A percentile compares a stretch with the other conserved stretches of the same genome.
These are phyloP conservation scores for Staphylotrichum longicolle DNA, from an alignment of 495 filamentous ascomycete species.

Conservation along the genomic window DNA sequence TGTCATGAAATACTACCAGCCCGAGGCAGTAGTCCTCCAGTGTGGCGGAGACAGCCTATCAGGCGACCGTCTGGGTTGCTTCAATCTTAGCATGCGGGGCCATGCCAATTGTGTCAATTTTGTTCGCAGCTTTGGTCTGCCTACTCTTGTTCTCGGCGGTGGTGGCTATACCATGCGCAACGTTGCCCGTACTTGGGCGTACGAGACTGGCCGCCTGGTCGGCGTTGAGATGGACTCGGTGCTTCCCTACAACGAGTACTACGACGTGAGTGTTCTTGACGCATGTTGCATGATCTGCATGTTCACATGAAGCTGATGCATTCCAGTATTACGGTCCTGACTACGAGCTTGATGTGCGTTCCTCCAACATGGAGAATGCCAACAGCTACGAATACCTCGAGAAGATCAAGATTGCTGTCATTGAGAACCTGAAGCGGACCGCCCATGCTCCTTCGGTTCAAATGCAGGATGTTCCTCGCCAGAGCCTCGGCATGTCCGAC, in stretches of 20 bases:
- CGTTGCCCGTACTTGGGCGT: slow-evolving; percentile 95
- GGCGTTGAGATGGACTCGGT: slow-evolving; percentile 73
- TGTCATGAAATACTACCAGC: slow-evolving; percentile 95
- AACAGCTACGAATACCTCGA: slow-evolving; percentile 93
- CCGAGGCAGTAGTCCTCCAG: slow-evolving; percentile 92
- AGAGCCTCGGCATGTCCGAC: slow-evolving; percentile 66
- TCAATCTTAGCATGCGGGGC: slow-evolving; percentile 96
- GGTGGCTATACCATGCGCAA: slow-evolving; percentile 99
- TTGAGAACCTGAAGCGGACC: slow-evolving; percentile 89
- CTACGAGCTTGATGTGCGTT: slow-evolving; percentile 89
- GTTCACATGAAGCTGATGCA: slow-evolving; percentile 28
- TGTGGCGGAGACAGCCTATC: slow-evolving; percentile 95
- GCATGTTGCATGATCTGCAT: slow-evolving; percentile 31
- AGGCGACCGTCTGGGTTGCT: slow-evolving; percentile 92
- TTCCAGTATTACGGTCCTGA: slow-evolving; percentile 93
- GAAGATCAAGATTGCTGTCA: slow-evolving; percentile 88
- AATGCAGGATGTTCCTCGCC: slow-evolving; percentile 89
- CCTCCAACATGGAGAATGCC: slow-evolving; percentile 99
- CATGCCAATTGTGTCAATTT: slow-evolving; percentile 97
- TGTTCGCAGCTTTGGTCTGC: slow-evolving; percentile 87
- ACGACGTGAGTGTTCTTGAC: slow-evolving; percentile 64
- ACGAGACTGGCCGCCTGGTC: slow-evolving; percentile 88
- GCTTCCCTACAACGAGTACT: slow-evolving; percentile 97
- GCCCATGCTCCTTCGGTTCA: slow-evolving; percentile 89
- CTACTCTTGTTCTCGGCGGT: slow-evolving; percentile 87